Evolutionary conservation across 768 basidiomycete species (phyloP).

Genomic region (Mycena filopes): DNA sequence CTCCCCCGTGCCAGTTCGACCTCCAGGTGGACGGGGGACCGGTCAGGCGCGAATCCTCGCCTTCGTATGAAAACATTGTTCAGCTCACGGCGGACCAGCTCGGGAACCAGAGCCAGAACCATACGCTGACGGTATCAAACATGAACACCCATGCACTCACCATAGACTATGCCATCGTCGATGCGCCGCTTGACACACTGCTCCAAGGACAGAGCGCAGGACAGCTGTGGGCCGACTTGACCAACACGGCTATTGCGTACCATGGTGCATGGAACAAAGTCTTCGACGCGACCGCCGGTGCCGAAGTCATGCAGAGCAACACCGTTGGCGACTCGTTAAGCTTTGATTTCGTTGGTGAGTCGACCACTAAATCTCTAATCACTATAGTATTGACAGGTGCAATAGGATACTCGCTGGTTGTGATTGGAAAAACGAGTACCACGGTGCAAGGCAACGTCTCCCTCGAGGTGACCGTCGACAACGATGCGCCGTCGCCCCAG

Average conservation of each 20-base stretch:
- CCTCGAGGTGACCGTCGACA: background rate
- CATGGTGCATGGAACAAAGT: conserved; percentile 5
- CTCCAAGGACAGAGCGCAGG: background rate
- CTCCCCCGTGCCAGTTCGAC: background rate
- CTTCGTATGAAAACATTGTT: background rate
- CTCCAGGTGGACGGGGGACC: conserved; percentile 6
- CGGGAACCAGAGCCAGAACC: background rate
- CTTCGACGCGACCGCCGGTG: background rate
- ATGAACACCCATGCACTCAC: too few species aligned
- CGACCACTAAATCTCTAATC: too few species aligned
- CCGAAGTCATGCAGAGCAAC: background rate
- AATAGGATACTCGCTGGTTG: background rate
- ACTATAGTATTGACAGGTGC: background rate
- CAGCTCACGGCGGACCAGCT: background rate
- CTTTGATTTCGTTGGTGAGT: conserved; percentile 7
- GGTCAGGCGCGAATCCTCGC: too few species aligned
- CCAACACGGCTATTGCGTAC: background rate
- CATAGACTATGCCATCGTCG: too few species aligned
- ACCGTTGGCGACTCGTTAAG: background rate
- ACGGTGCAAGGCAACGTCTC: background rate
- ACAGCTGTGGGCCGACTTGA: conserved; percentile 5
- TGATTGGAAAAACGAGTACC: background rate
- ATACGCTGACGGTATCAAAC: conserved; percentile 1
- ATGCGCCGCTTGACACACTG: background rate
- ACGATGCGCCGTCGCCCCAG: background rate